Evolutionary conservation across 139 green algal species (phyloP), one percentile per base, ranked within the genome.

Genomic region (Edaphochlamys debaryana): DNA sequence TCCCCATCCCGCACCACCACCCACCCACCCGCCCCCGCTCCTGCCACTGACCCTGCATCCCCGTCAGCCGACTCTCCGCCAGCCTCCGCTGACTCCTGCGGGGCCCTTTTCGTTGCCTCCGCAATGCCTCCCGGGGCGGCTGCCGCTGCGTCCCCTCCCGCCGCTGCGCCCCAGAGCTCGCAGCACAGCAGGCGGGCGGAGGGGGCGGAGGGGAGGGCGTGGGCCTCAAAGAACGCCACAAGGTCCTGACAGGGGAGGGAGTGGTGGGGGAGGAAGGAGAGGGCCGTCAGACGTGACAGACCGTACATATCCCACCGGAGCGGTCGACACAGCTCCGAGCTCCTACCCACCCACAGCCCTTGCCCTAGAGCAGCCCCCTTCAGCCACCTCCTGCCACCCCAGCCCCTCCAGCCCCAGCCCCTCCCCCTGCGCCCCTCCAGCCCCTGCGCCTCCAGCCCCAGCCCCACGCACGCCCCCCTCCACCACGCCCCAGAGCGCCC

Each of bases 141-240:
- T 20, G 36, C 6, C 36, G 37, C 20, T 19, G 66, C 34, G 4
- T 34, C 36, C 37, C 1, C 66, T 71, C 36, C 36, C 62, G 38
- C 27, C 20, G 11, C 66, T n/a, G n/a, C 78, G 36, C 78, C 78
- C 66, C 66, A 76, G 4, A 84, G 4, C 66, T 84, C 78, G 66
- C 66, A 77, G 50, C 78, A 84, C 66, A 84, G 66, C 48, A 84
- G 50, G 15, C 66, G 36, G 0, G 66, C 66, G 11, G 63, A 41
- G 63, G 67, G n/a, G 1, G 58, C 54, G 11, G 72, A 38, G 45
- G 80, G 80, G 40, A 41, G 6, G 7, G 84, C 34, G 48, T 85
- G 67, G 9, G 25, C n/a, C 36, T 88, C 82, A 71, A 82, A 91
- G 58, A 88, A 88, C 9, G 67, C 23, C 36, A 87, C 38, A 56